Conservation (phyloP, 148 eudicot species). For the Silene conica region DNA sequence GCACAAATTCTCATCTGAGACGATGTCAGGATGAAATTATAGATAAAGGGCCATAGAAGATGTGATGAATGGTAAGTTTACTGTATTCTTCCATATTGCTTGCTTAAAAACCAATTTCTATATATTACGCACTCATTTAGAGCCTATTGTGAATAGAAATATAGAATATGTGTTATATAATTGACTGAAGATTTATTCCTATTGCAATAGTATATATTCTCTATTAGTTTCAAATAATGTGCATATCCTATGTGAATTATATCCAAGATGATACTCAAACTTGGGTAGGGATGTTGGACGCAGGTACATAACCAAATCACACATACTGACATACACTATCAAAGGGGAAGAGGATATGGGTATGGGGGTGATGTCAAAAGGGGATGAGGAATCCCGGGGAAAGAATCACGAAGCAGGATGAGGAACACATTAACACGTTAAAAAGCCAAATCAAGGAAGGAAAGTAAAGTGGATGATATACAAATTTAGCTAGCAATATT, state of each 20-base stretch:
- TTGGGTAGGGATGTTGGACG: not conserved
- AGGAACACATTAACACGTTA: too few species aligned
- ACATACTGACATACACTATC: too few species aligned
- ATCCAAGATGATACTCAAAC: not conserved
- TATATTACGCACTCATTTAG: not conserved
- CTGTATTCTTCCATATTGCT: too few species aligned
- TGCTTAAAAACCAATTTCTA: not conserved
- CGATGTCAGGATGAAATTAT: not conserved
- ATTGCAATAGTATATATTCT: not conserved
- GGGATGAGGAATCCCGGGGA: too few species aligned
- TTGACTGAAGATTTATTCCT: not conserved
- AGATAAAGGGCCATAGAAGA: slow-evolving; percentile 53
- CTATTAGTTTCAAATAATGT: too few species aligned
- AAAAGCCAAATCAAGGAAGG: too few species aligned
- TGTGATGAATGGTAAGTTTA: slow-evolving; percentile 68
- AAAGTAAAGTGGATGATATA: too few species aligned
- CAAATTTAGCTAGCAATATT: too few species aligned
- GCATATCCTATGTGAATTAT: not conserved
- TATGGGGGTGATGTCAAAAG: too few species aligned
- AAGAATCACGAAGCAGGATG: too few species aligned
- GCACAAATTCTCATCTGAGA: not conserved
- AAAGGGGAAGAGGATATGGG: too few species aligned
- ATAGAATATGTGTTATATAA: not conserved
- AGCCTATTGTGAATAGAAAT: not conserved
- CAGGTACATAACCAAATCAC: not conserved